Base-by-base conservation (phyloP, 2,329 filamentous ascomycete genomes). In the Chalaropsis thielavioides region DNA sequence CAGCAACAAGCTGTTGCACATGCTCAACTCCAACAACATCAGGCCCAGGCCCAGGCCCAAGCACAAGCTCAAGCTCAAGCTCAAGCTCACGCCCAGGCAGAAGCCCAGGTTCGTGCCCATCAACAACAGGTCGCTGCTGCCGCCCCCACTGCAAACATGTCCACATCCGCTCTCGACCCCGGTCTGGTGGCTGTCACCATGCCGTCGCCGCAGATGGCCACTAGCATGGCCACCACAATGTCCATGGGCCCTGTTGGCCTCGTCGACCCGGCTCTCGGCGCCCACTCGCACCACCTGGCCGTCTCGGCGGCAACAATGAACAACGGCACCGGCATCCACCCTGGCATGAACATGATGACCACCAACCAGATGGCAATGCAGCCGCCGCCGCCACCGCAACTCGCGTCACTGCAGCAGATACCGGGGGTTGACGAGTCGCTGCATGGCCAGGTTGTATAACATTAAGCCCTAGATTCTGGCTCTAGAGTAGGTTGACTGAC, bases 71-170 rank as follows among this genome's bases (percentile, higher is more conserved):
- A 31, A 6, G 31, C 31, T 6, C 31, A 31, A 6, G 31, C 31
- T 6, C 31, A 31, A 6, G 31, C 31, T 31, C 31, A 31, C 31
- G 63, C 35, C 13, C 51, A 64, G 15, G 63, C 58, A 19, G 54
- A 64, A 46, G 63, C 63, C 46, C 35, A 41, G 6, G 49, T 35
- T 17, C 24, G 62, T 17, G 64, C 24, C 19, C 64, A 66, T 31
- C 56, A 59, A 19, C 60, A 62, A 44, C 60, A 62, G 8, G 60
- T 46, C 27, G 24, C 60, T n/a, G 65, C 58, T 5, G 40, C 62
- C 13, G 65, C 63, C 8, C 65, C 65, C 2, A 67, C 65, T 40
- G 65, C 65, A 17, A 64, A 64, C 19, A 67, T 67, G 65, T 54
- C 65, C 8, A 64, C 62, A 8, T 56, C 65, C 8, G 46, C 65